Base-by-base conservation (phyloP, 371 early-diverging fungal genomes). In the Rhizopus sp. region DNA sequence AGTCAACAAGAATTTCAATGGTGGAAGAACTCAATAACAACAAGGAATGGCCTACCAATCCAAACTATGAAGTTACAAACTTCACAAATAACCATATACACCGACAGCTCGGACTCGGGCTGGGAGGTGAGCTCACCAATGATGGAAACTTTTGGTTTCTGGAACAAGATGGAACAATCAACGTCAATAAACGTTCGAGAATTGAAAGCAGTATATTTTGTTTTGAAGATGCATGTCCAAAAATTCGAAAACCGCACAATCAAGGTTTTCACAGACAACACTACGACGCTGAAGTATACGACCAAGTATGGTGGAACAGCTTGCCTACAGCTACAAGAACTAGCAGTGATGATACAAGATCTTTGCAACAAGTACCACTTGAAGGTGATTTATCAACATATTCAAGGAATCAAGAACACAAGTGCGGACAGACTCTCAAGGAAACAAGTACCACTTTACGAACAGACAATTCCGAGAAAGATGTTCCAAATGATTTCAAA, bases 181-280 rank as follows among this genome's bases (percentile, higher is more conserved):
- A 1, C 1, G 3, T 66, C 61, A 1, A 61, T 63, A 38, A 70
- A 65, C 32, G 63, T 70, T 2, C 4, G 66, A 37, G 65, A 70
- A 42, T 30, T 69, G 48, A 41, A 34, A 38, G 55, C 53, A n/a
- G 45, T 66, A 15, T 38, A 38, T 2, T 66, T 58, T 52, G 66
- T 56, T 0, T 10, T 63, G 2, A 30, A 51, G 12, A 39, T 52
- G 34, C 59, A 65, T 53, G 45, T 54, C 13, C 40, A 51, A 59
- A 50, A 38, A 10, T 34, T n/a, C 48, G 17, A 17, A 38, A 37
- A 35, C 6, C 44, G 32, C 4, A 17, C 34, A 10, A 58, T 58
- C 3, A 13, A 46, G 30, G 34, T 65, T 2, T 52, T 34, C 12
- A 8, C 50, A 0, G 57, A 65, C 60, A 65, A 53, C 57, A 59